Evolutionary conservation across 2,329 filamentous ascomycete species (phyloP).

Genomic region (Xylariaceae sp.): DNA sequence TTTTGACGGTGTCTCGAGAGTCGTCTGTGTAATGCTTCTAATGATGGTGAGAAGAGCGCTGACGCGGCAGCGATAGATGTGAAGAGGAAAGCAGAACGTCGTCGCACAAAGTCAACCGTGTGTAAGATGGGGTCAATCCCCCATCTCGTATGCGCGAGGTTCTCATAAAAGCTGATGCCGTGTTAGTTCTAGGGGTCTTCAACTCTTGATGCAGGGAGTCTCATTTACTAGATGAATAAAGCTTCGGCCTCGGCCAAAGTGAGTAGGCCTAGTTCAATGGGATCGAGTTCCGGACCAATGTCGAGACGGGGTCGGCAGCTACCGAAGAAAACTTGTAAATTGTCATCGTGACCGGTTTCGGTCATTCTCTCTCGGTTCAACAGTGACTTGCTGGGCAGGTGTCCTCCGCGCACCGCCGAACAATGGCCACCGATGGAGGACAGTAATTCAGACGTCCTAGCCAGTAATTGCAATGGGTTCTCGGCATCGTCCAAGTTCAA

Average conservation of each 20-base stretch:
- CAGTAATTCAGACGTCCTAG: constrained; percentile 63
- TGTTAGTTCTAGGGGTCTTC: constrained; percentile 4
- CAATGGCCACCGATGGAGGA: constrained; percentile 31
- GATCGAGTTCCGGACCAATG: constrained; percentile 59
- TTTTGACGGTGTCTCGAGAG: constrained; percentile 59
- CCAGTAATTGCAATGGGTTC: constrained; percentile 68
- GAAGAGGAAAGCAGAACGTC: constrained; percentile 64
- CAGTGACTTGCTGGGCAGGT: constrained; percentile 20
- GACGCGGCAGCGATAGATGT: constrained; percentile 66
- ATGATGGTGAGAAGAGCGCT: constrained; percentile 60
- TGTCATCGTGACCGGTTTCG: constrained; percentile 40
- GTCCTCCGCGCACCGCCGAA: constrained; percentile 3
- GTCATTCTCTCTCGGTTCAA: constrained; percentile 31
- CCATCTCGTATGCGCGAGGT: constrained; percentile 68
- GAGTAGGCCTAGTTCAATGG: constrained; percentile 64
- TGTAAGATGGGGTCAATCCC: constrained; percentile 65
- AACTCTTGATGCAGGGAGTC: neutral
- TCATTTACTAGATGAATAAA: constrained; percentile 58
- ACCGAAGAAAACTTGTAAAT: constrained; percentile 62
- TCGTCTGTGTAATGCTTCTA: constrained; percentile 59
- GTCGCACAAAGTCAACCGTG: constrained; percentile 59
- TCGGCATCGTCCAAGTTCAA: constrained; percentile 62
- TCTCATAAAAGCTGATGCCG: constrained; percentile 56
- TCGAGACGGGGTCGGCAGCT: constrained; percentile 60
- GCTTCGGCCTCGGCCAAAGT: constrained; percentile 59